Base-by-base conservation (phyloP, 2,329 filamentous ascomycete species). In the Beauveria asiatica region DNA sequence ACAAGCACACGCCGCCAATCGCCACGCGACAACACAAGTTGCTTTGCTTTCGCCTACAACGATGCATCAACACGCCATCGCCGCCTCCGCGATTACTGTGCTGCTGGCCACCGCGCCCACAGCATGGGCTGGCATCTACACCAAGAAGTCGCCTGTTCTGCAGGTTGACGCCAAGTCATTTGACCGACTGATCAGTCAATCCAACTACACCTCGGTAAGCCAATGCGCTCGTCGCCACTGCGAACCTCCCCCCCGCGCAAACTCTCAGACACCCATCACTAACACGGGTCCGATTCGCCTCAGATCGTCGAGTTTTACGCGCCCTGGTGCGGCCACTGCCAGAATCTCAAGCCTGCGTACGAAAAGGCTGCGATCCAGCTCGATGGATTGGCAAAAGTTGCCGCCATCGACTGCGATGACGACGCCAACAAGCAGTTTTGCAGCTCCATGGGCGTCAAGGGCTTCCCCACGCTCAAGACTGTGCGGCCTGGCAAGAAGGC, bases 261-360 rank as follows among this genome's bases (percentile, higher is more conserved):
- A 3, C 44, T 10, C 27, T 6, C 2, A 16, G 10, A 5, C 8
- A 6, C 9, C 30, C 5, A 23, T 27, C 39, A 59, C 51, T 56
- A 60, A 60, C 51, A 56, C 39, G 37, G 16, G 48, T 23, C 50
- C 23, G 21, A 23, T 16, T 17, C 45, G 27, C 48, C 48, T 37
- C 33, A 86, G 81, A 81, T 85, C 50, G 76, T 85, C 71, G 90
- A 92, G 76, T 97, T 97, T 81, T 97, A 96, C 70, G 93, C 93
- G 9, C 93, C 93, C 25, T 97, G 93, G 93, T 97, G 94, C 70
- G 94, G 93, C 46, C 94, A 97, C 76, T 99, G 94, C 78, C 83
- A 96, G 76, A 97, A 89, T 76, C 87, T 99, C 69, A 92, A 97
- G 76, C 93, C 92, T 3, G 90, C 90, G 49, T 99, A 94, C 76